Evolutionary conservation across 2,329 filamentous ascomycete genomes (phyloP).

Genomic region (Diaporthe aspalathi): DNA sequence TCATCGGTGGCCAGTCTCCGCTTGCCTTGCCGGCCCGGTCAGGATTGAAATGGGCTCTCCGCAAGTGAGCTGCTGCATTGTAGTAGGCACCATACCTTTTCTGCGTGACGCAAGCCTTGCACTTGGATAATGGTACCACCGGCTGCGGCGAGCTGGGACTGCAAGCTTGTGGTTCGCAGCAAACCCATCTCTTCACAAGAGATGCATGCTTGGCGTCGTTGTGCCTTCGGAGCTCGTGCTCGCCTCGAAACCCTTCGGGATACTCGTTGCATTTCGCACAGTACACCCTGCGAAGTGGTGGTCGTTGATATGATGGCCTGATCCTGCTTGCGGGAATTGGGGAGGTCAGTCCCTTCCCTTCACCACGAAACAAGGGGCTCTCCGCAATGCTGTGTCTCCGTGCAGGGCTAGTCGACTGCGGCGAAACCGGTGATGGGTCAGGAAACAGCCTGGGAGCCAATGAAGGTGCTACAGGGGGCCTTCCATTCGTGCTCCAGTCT

Average conservation of each 20-base stretch:
- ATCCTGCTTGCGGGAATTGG: slow-evolving; percentile 54
- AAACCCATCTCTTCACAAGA: slow-evolving; percentile 67
- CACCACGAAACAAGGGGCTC: slow-evolving; percentile 55
- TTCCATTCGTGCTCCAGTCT: slow-evolving; percentile 49
- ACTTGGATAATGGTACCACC: slow-evolving; percentile 63
- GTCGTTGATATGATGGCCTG: slow-evolving; percentile 61
- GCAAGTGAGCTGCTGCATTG: slow-evolving; percentile 68
- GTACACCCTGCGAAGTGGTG: slow-evolving; percentile 76
- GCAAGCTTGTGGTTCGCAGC: slow-evolving; percentile 60
- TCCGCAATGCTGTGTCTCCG: slow-evolving; percentile 61
- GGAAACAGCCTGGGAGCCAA: slow-evolving; percentile 45
- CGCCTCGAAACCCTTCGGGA: slow-evolving; percentile 88
- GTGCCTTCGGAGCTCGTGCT: slow-evolving; percentile 84
- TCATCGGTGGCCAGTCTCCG: slow-evolving; percentile 70
- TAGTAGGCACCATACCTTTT: slow-evolving; percentile 71
- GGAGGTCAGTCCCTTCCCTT: slow-evolving; percentile 55
- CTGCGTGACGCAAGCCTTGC: slow-evolving; percentile 67
- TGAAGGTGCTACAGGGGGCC: slow-evolving; percentile 45
- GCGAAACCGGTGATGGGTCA: slow-evolving; percentile 48
- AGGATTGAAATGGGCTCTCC: slow-evolving; percentile 68
- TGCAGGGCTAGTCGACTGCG: slow-evolving; percentile 42
- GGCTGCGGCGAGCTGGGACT: slow-evolving; percentile 57
- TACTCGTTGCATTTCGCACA: slow-evolving; percentile 85
- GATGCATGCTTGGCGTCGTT: slow-evolving; percentile 68
- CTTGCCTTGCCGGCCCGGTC: slow-evolving; percentile 67